A percentile compares a stretch with the other conserved stretches of the same genome.
Conservation (phyloP, 768 basidiomycete species). For the Podaxis carcinomalis region DNA sequence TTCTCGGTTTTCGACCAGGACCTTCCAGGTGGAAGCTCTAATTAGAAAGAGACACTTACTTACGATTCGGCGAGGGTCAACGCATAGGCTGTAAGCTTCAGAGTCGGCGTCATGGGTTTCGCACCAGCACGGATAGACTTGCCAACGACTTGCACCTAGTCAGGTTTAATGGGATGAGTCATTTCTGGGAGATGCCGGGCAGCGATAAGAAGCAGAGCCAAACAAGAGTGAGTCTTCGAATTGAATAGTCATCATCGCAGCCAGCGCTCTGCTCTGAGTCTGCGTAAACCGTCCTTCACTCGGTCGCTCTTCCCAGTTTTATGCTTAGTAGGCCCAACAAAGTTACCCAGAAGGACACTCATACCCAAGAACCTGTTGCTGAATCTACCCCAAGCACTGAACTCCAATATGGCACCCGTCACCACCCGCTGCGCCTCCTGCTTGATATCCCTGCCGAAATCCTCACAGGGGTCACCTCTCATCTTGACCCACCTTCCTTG, state of each 20-base stretch:
- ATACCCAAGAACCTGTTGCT: slow-evolving; percentile 24
- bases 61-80: too few relatives aligned
- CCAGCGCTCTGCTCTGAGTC: slow-evolving; percentile 19
- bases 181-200: not conserved
- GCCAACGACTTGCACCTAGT: not conserved
- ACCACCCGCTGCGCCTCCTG: slow-evolving; percentile 28
- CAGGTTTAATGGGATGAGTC: not conserved
- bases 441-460: slow-evolving; percentile 64
- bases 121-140: too few relatives aligned
- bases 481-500: slow-evolving; percentile 62
- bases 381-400: slow-evolving; percentile 22
- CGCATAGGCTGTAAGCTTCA: too few relatives aligned
- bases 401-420: slow-evolving; percentile 48
- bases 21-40: not conserved
- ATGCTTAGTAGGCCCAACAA: slow-evolving; percentile 60
- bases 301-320: slow-evolving; percentile 38
- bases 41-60: not conserved
- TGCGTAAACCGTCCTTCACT: slow-evolving; percentile 16
- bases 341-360: slow-evolving; percentile 32
- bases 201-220: not conserved
- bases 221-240: slow-evolving; percentile 1
- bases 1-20: not conserved
- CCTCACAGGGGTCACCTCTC: slow-evolving; percentile 72
- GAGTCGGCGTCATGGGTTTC: too few relatives aligned
- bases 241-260: slow-evolving; percentile 20